Evolutionary conservation across 1,284 basidiomycete species (phyloP), one percentile per base, ranked within the genome.

Genomic region (Malassezia brasiliensis): DNA sequence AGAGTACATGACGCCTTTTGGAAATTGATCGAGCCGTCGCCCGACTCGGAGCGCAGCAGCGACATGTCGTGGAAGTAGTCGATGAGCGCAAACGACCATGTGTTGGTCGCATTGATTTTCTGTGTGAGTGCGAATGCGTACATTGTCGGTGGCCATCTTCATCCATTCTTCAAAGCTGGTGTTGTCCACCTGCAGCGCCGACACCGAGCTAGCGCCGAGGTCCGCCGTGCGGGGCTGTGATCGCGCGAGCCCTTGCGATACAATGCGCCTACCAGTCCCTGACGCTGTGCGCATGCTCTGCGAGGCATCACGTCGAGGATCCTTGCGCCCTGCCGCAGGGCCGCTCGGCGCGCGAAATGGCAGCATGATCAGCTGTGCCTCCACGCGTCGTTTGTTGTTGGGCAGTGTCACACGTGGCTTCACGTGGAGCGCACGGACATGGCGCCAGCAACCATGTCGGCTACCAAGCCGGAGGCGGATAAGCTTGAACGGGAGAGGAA

Each of bases 31-130:
- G 65, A 65, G 20, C 69, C 69, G 47, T 74, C 69, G 14, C 69
- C 72, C 30, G 65, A 66, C 22, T 74, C 72, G 39, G 65, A 67
- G n/a, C 68, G 83, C 37, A 99, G 79, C n/a, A 98, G 81, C 10
- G 89, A 90, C 85, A 96, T 90, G 76, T 99, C 93, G 69, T 96
- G 90, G 75, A 98, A 99, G 75, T 99, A 99, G 77, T 99, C 94
- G 65, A 99, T 98, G 45, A 99, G 82, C 2, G 90, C 90, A 69
- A 96, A 90, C 67, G 86, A 88, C 94, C 94, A 99, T 22, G 93
- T 93, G 75, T 99, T 99, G 41, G 85, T 84, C 1, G 89, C 85
- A 62, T 93, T 99, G 78, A 99, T 96, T 93, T 98, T 99, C 91
- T 96, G 71, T 22, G 35, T 35, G 36, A 56, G 60, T 37, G 22